Evolutionary conservation across 164 flowering plant species (phyloP), one percentile per base, ranked within the genome.

Genomic region (Liquidambar formosana): DNA sequence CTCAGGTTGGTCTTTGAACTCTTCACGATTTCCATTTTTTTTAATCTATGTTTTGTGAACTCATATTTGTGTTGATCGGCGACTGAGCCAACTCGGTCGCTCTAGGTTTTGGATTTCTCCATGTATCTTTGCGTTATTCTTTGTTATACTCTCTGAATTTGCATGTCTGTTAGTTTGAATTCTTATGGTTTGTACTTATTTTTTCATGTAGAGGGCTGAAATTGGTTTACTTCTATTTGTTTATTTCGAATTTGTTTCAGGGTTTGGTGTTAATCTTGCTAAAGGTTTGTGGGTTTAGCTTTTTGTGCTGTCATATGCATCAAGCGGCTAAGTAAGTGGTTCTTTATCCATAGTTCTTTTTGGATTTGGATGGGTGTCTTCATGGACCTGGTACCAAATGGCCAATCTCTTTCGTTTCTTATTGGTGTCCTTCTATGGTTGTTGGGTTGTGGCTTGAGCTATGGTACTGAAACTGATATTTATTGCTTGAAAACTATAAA

Each of bases 401-500:
- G 57, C 26, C 54, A 77, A 61, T 57, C 47, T 61, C 52, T 60
- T 33, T 10, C 45, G 16, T 64, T 59, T 64, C 26, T 77, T 54
- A 8, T 68, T 41, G 52, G 63, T 14, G 28, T 56, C 38, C 73
- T 63, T 43, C 13, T 68, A 12, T 76, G 71, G 74, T 26, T 81
- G 45, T 59, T 77, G 43, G 61, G 65, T 68, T 58, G 46, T 65
- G 25, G 58, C 46, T 5, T 74, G 23, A 60, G 78, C 79, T 63
- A 71, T 73, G 80, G 79, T 47, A 61, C 57, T 51, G 73, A 52
- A 28, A 65, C 63, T 38, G 92, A 89, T 77, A 23, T 92, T 25
- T 59, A 70, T 53, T 92, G 97, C 78, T 79, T 92, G 75, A 77
- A 43, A 70, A 57, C 79, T 10, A 58, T 92, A 57, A 71, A 79